Evolutionary conservation across 495 filamentous ascomycete species (phyloP).

Genomic region (Xylaria sp.): DNA sequence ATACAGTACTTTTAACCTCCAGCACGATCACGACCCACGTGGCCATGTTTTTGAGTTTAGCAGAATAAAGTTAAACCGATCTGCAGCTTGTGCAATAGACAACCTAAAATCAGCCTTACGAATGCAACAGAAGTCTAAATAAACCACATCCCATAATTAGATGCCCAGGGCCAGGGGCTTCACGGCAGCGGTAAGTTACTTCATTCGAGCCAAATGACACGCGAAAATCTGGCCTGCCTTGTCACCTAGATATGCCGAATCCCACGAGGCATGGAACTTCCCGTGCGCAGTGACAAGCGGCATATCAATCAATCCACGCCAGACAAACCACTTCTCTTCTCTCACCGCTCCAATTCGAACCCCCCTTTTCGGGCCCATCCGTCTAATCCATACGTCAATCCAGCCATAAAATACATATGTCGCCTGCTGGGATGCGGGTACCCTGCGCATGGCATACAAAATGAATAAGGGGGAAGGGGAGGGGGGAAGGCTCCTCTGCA

Average conservation of each 20-base stretch:
- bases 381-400: background rate
- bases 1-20: background rate
- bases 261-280: background rate
- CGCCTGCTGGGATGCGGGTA: background rate
- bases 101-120: background rate
- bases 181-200: background rate
- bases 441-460: background rate
- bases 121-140: background rate
- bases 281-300: too few relatives aligned
- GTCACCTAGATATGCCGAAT: background rate
- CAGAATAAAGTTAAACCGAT: background rate
- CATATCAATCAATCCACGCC: background rate
- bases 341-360: too few relatives aligned
- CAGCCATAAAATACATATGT: background rate
- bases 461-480: background rate
- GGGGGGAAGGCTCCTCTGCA: background rate
- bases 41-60: background rate
- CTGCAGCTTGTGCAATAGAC: background rate
- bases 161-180: background rate
- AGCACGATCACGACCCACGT: background rate
- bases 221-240: background rate
- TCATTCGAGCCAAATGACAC: background rate
- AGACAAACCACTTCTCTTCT: background rate
- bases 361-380: slow-evolving; percentile 2
- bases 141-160: background rate